Evolutionary conservation across 2,329 filamentous ascomycete species (phyloP).

Genomic region (Cordyceps farinosa): DNA sequence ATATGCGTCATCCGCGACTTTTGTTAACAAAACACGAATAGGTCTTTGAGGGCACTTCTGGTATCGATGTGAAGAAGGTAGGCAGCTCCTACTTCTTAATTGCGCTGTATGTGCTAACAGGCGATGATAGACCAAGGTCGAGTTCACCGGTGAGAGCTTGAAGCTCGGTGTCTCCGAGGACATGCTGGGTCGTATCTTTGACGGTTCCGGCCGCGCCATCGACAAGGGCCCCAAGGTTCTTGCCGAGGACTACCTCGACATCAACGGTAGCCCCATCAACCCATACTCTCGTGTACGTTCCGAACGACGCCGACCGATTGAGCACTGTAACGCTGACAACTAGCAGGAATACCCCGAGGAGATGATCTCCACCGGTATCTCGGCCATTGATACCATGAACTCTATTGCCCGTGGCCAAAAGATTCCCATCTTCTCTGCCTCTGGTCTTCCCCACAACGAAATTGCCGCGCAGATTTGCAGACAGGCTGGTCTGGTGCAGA

Average conservation of each 20-base stretch:
- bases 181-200: slow-evolving; percentile 98
- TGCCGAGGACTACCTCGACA: slow-evolving; percentile 96
- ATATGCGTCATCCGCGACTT: slow-evolving; percentile 14
- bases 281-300: slow-evolving; percentile 82
- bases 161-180: slow-evolving; percentile 99
- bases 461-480: slow-evolving; percentile 98
- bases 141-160: slow-evolving; percentile 94
- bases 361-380: slow-evolving; percentile 99
- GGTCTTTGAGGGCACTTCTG: slow-evolving; percentile 96
- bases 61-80: slow-evolving; percentile 99
- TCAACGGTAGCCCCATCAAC: slow-evolving; percentile 98
- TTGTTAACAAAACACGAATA: slow-evolving; percentile 39
- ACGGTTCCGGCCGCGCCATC: slow-evolving; percentile 95
- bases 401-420: slow-evolving; percentile 98
- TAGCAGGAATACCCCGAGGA: slow-evolving; percentile 92
- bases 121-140: slow-evolving; percentile 75
- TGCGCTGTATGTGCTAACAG: slow-evolving; percentile 25
- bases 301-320: not conserved
- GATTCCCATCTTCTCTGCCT: slow-evolving; percentile 98
- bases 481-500: slow-evolving; percentile 87
- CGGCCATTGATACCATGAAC: slow-evolving; percentile 98
- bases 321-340: slow-evolving; percentile 21
- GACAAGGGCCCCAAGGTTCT: slow-evolving; percentile 98
- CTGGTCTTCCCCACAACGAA: slow-evolving; percentile 98
- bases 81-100: slow-evolving; percentile 19